These are phyloP conservation scores for Linaria vulgaris DNA, from an alignment of 257 asterid genomes.

Conservation along the genomic window DNA sequence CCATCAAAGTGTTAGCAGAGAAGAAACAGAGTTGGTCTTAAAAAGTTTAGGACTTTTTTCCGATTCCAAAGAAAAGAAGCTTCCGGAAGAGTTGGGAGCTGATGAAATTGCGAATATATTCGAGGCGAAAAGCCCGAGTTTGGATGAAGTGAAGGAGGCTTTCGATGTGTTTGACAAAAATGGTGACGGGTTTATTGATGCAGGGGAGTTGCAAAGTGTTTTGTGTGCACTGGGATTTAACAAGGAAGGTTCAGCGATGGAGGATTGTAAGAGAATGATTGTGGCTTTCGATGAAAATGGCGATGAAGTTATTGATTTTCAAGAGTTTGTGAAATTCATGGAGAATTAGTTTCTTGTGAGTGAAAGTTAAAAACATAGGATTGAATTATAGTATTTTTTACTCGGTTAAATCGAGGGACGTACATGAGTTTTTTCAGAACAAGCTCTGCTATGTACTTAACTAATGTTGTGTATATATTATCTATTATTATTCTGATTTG, in stretches of 20 bases:
- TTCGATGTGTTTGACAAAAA: conserved; percentile 68
- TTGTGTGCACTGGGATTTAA: conserved; percentile 52
- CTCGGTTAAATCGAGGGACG: too few species aligned
- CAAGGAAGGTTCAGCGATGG: conserved; percentile 43
- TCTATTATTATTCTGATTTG: too few species aligned
- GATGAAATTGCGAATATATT: conserved; percentile 38
- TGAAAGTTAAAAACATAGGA: too few species aligned
- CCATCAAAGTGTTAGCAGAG: conserved; percentile 32
- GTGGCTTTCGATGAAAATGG: conserved; percentile 56
- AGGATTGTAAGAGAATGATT: conserved; percentile 70
- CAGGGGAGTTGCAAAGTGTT: conserved; percentile 60
- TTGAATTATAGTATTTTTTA: too few species aligned
- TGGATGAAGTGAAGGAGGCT: conserved; percentile 59
- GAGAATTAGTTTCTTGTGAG: conserved; percentile 12
- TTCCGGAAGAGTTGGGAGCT: conserved; percentile 33
- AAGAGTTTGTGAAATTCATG: conserved; percentile 54
- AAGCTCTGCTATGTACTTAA: too few species aligned
- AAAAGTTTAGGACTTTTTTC: conserved; percentile 45
- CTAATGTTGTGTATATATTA: too few species aligned
- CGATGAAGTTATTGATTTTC: conserved; percentile 62
- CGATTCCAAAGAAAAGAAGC: conserved; percentile 20
- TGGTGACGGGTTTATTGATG: conserved; percentile 77
- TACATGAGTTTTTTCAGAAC: too few species aligned
- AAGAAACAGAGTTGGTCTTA: conserved; percentile 50
- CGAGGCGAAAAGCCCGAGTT: conserved; percentile 43